Base-by-base conservation (phyloP, 768 basidiomycete species). In the Suillus hirtellus region DNA sequence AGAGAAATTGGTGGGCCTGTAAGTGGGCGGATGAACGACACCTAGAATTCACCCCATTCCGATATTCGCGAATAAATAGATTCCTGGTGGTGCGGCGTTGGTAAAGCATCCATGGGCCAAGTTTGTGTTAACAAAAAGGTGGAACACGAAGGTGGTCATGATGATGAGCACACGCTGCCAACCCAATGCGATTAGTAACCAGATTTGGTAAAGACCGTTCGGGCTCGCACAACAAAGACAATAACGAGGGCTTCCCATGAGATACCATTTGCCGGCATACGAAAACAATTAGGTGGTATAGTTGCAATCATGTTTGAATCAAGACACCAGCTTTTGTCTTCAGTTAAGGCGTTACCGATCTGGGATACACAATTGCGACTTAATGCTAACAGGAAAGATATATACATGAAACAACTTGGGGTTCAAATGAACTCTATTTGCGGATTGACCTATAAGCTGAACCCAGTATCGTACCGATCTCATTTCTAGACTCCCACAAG, bases 401-500 rank as follows among this genome's bases (percentile, higher is more conserved):
- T 54, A 54, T 54, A 54, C 53, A 54, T 35, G n/a, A 54, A 37
- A 14, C 7, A 50, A 50, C 27, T n/a, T 15, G 31, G 31, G 4
- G 15, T 56, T 38, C 37, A 56, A 24, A 38, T 10, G 37, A 24
- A 24, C 54, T 15, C n/a, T 6, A 11, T 61, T 55, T 38, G 38
- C 21, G 47, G 15, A 53, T 43, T 47, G 38, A 44, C 37, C 61
- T 62, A 64, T 50, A 71, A 19, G 66, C 62, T 27, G 62, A 68
- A 38, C 40, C 55, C 15, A 68, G 37, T 55, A 77, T 74, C 43
- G 3, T 62, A 17, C 27, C 62, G 24, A 78, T 80, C 64, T 79
- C 77, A 49, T 59, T 61, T 27, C 71, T 70, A 14, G 76, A 76
- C 61, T 78, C 79, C 77, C 75, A 77, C 17, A 78, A 49, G 2